Evolutionary conservation across 108 stramenopile species (phyloP).

Genomic region (Cyclotella baltica): DNA sequence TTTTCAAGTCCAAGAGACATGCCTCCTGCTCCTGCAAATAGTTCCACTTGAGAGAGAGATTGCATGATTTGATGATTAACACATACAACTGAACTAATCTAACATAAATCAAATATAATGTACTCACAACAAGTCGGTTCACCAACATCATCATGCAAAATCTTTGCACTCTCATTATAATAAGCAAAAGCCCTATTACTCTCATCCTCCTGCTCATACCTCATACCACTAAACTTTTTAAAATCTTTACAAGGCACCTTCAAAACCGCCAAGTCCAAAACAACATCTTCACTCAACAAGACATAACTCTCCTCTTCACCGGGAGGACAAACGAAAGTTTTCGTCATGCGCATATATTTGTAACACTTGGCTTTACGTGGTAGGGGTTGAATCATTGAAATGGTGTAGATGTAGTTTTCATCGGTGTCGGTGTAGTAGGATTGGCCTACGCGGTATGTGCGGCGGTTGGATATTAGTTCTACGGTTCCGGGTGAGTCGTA

Average conservation of each 20-base stretch:
- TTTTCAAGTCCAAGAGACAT: conserved; percentile 52
- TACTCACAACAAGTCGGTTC: conserved; percentile 40
- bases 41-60: conserved; percentile 27
- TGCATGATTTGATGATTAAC: neutral
- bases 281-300: conserved; percentile 18
- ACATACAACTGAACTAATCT: neutral
- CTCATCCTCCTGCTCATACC: conserved; percentile 36
- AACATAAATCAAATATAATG: neutral
- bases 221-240: conserved; percentile 24
- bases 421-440: conserved; percentile 17
- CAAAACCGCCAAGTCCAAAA: conserved; percentile 28
- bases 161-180: conserved; percentile 32
- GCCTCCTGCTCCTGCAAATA: conserved; percentile 57
- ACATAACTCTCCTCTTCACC: conserved; percentile 37
- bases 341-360: conserved; percentile 30
- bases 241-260: conserved; percentile 14
- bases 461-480: conserved; percentile 35
- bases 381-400: conserved; percentile 33
- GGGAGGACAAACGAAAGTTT: conserved; percentile 36
- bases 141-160: conserved; percentile 28
- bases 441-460: conserved; percentile 44
- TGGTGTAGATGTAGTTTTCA: conserved; percentile 29
- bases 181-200: conserved; percentile 29
- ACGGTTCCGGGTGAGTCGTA: conserved; percentile 39
- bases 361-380: conserved; percentile 25